phyloP scores from a whole-genome alignment of 164 flowering plant species.

The Hamamelis virginiana region DNA sequence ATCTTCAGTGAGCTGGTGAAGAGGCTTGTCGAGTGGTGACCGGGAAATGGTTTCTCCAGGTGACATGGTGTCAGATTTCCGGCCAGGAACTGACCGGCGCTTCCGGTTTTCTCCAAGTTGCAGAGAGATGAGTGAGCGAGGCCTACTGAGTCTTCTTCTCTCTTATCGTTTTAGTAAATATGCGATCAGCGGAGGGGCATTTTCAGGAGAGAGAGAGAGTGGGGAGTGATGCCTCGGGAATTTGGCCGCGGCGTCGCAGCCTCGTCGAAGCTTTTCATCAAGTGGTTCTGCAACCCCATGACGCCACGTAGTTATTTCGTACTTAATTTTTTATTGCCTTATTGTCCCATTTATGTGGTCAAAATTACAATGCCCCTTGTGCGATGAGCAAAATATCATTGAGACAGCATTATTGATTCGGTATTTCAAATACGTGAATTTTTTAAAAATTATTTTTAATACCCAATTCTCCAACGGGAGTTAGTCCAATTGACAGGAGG shows the following conservation, averaged over 20 bases:
- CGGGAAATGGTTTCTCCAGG: constrained; percentile 36
- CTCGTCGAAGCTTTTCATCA: not conserved
- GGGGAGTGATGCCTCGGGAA: constrained; percentile 7
- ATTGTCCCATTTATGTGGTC: not conserved
- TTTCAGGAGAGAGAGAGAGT: not conserved
- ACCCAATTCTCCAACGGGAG: too few relatives aligned
- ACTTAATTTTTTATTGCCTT: not conserved
- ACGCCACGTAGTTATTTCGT: constrained; percentile 6
- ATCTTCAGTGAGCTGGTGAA: constrained; percentile 75
- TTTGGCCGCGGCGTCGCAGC: not conserved
- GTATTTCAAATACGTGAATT: not conserved
- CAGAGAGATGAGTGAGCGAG: not conserved
- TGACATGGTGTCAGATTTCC: constrained; percentile 38
- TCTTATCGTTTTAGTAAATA: too few relatives aligned
- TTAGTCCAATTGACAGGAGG: too few relatives aligned
- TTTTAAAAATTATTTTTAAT: too few relatives aligned
- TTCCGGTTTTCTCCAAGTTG: not conserved
- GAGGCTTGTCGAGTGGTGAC: constrained; percentile 81
- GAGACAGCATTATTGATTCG: too few relatives aligned
- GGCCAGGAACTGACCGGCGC: constrained; percentile 11
- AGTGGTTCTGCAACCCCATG: constrained; percentile 8
- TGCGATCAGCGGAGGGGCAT: not conserved
- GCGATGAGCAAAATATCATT: too few relatives aligned
- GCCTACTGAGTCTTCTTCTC: too few relatives aligned
- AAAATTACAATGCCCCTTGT: not conserved